phyloP scores from a whole-genome alignment of 1,139 yeast genomes.

The Saccharomyces hybrid region DNA sequence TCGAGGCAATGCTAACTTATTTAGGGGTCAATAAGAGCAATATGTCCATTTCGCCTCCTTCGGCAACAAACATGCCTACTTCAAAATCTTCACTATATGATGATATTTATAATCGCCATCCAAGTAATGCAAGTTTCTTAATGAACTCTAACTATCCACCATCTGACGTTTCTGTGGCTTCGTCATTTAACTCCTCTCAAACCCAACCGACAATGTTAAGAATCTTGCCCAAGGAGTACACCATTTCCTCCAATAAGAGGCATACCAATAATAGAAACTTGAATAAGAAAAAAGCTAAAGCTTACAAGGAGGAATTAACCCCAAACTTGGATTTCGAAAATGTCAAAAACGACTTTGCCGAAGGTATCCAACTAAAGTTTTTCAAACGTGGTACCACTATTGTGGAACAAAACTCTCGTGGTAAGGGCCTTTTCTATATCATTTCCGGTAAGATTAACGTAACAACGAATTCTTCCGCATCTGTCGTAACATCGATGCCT shows the following conservation, averaged over 20 bases:
- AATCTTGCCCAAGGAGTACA: constrained; percentile 25
- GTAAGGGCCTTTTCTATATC: constrained; percentile 72
- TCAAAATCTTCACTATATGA: background rate
- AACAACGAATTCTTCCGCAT: constrained; percentile 27
- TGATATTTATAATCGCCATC: background rate
- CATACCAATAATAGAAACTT: constrained; percentile 3
- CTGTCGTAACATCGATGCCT: constrained; percentile 9
- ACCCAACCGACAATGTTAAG: constrained; percentile 18
- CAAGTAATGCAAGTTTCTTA: background rate
- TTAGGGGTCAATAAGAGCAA: constrained; percentile 56
- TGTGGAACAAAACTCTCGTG: constrained; percentile 56
- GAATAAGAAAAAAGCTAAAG: constrained; percentile 9
- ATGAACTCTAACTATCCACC: background rate
- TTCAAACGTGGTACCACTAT: constrained; percentile 49
- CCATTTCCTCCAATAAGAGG: constrained; percentile 14
- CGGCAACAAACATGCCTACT: background rate
- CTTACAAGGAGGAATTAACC: constrained; percentile 22
- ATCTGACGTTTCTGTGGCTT: constrained; percentile 9
- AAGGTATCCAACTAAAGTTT: constrained; percentile 49
- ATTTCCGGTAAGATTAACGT: constrained; percentile 72
- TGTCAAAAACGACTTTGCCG: constrained; percentile 60
- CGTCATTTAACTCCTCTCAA: constrained; percentile 18
- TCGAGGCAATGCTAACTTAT: constrained; percentile 65
- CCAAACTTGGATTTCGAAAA: constrained; percentile 37
- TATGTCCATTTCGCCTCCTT: constrained; percentile 20